A percentile compares a stretch with the other conserved stretches of the same genome.
Conservation (phyloP, 1,139 yeast species). For the Debaryomyces coudertii region DNA sequence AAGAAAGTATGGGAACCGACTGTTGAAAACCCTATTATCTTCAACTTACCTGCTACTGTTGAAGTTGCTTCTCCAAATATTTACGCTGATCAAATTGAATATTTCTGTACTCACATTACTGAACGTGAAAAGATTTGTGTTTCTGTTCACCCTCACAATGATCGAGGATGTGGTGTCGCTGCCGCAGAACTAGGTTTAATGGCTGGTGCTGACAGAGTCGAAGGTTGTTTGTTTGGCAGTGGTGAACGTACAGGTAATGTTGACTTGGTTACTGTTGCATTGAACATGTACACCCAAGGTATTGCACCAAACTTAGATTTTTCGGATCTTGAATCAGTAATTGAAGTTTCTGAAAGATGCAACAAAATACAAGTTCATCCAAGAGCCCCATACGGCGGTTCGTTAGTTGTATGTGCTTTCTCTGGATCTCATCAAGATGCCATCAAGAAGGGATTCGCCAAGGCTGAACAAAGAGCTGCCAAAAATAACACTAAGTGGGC, state of each 20-base stretch:
- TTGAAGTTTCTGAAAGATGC: conserved; percentile 49
- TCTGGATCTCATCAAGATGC: conserved; percentile 57
- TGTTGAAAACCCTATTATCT: conserved; percentile 44
- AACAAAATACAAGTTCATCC: conserved; percentile 52
- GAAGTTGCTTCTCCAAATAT: conserved; percentile 52
- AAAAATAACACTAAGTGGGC: conserved; percentile 37
- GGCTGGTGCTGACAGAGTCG: conserved; percentile 56
- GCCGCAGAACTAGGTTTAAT: conserved; percentile 52
- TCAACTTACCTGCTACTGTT: conserved; percentile 54
- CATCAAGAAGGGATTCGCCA: conserved; percentile 49
- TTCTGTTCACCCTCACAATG: conserved; percentile 53
- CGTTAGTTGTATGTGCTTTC: conserved; percentile 53
- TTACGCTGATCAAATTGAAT: conserved; percentile 56
- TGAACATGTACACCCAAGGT: conserved; percentile 52
- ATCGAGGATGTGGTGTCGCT: conserved; percentile 55
- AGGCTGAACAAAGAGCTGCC: conserved; percentile 29
- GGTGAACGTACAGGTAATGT: conserved; percentile 57
- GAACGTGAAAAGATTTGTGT: conserved; percentile 50
- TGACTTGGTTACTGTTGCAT: conserved; percentile 51
- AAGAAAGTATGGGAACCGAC: conserved; percentile 52
- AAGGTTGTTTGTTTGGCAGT: conserved; percentile 53
- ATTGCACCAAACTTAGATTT: conserved; percentile 49
- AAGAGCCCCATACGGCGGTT: conserved; percentile 54
- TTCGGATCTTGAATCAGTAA: conserved; percentile 43
- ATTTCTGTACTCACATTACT: conserved; percentile 43